These are phyloP conservation scores for Mucor plumbeus DNA, from an alignment of 371 early-diverging fungal species.

Conservation along the genomic window DNA sequence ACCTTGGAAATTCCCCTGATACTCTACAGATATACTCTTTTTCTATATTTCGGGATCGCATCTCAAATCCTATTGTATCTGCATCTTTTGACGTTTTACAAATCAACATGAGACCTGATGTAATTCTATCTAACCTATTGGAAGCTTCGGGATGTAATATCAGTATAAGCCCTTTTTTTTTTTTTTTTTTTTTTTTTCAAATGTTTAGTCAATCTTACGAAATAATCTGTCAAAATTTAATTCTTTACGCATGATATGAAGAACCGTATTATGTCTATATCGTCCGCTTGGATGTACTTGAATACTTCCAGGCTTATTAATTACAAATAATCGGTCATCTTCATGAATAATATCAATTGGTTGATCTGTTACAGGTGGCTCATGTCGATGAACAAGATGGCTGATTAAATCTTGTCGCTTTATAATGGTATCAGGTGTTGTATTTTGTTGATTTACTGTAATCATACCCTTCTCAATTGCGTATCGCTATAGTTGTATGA, in stretches of 20 bases:
- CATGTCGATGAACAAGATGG: conserved; percentile 92
- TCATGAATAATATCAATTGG: conserved; percentile 67
- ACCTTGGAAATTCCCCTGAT: conserved; percentile 85
- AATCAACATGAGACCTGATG: conserved; percentile 90
- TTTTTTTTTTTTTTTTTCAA: too few relatives aligned
- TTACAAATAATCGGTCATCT: conserved; percentile 72
- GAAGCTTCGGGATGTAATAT: conserved; percentile 52
- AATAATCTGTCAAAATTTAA: conserved; percentile 66
- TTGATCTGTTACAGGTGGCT: conserved; percentile 84
- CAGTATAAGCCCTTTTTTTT: neutral
- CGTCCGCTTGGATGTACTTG: conserved; percentile 87
- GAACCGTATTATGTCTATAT: conserved; percentile 82
- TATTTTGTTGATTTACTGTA: conserved; percentile 71
- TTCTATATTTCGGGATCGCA: conserved; percentile 68
- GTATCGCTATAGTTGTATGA: conserved; percentile 47
- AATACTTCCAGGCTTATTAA: conserved; percentile 90
- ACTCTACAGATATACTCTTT: conserved; percentile 93
- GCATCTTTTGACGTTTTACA: conserved; percentile 70
- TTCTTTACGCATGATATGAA: conserved; percentile 77
- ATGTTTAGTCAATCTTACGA: conserved; percentile 57
- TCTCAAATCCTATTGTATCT: conserved; percentile 61
- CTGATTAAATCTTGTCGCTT: conserved; percentile 77
- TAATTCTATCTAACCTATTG: conserved; percentile 92
- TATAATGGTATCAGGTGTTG: conserved; percentile 57
- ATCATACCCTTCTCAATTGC: conserved; percentile 85